Conservation (phyloP, 371 early-diverging fungal species). For the Blakeslea trispora region DNA sequence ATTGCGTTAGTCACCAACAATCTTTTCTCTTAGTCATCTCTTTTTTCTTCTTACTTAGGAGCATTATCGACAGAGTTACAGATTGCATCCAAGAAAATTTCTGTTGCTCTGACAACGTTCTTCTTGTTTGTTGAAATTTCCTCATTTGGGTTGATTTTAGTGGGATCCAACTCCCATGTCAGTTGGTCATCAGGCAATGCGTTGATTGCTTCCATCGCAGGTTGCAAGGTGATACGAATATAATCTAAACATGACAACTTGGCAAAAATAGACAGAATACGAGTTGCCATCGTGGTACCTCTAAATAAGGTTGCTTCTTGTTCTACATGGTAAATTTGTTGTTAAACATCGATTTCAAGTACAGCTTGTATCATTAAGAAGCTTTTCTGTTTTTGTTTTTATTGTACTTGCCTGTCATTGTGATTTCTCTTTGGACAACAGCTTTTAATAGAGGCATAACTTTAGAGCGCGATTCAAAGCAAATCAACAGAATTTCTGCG, state of each 20-base stretch:
- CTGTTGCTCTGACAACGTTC: slow-evolving; percentile 78
- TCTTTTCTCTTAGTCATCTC: no score
- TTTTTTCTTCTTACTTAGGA: slow-evolving; percentile 49
- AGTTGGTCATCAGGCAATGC: slow-evolving; percentile 44
- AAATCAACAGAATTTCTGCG: slow-evolving; percentile 70
- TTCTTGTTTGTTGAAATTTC: slow-evolving; percentile 68
- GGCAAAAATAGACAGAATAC: slow-evolving; percentile 79
- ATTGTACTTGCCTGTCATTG: slow-evolving; percentile 61
- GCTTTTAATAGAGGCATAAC: slow-evolving; percentile 71
- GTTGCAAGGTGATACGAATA: slow-evolving; percentile 77
- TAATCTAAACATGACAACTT: slow-evolving; percentile 79
- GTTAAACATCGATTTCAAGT: background rate
- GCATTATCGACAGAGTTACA: slow-evolving; percentile 66
- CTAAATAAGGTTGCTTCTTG: slow-evolving; percentile 88
- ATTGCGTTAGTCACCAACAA: slow-evolving; percentile 23
- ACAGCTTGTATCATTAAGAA: no score
- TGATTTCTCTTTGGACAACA: slow-evolving; percentile 80
- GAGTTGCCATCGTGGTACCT: slow-evolving; percentile 88
- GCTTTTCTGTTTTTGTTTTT: no score
- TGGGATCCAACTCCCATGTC: slow-evolving; percentile 84
- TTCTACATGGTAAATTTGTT: slow-evolving; percentile 42
- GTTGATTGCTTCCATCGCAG: slow-evolving; percentile 65
- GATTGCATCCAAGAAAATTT: slow-evolving; percentile 80
- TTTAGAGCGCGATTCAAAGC: slow-evolving; percentile 78
- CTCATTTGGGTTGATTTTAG: slow-evolving; percentile 64